phyloP scores from a whole-genome alignment of 2,329 filamentous ascomycete genomes.

The Alternaria arborescens region DNA sequence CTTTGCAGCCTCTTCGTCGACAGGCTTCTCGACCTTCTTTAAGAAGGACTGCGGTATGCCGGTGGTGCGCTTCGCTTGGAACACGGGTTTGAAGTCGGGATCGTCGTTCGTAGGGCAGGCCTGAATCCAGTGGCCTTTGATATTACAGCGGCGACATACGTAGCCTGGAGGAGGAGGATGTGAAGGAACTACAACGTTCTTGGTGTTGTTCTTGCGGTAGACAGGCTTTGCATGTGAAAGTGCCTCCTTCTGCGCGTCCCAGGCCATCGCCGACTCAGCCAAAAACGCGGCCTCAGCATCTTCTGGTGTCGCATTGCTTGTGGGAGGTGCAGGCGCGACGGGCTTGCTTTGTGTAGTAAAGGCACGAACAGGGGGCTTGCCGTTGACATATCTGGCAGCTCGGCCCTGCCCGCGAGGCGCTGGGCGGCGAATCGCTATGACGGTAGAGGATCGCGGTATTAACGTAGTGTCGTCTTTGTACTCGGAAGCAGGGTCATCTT shows the following conservation, averaged over 20 bases:
- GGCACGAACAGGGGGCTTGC: constrained; percentile 90
- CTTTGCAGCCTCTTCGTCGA: constrained; percentile 82
- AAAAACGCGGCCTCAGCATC: constrained; percentile 95
- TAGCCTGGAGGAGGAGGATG: constrained; percentile 94
- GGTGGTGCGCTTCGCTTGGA: constrained; percentile 93
- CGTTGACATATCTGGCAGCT: constrained; percentile 93
- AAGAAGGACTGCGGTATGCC: constrained; percentile 96
- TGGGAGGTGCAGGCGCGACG: constrained; percentile 57
- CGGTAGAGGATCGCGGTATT: constrained; percentile 92
- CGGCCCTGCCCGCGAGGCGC: constrained; percentile 87
- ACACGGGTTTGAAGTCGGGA: constrained; percentile 91
- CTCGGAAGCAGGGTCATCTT: constrained; percentile 85
- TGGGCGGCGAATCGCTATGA: constrained; percentile 86
- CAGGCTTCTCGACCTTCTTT: constrained; percentile 92
- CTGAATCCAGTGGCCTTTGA: constrained; percentile 99
- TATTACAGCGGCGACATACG: constrained; percentile 93
- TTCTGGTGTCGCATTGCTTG: constrained; percentile 78
- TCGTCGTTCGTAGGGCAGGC: constrained; percentile 98
- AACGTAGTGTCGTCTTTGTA: constrained; percentile 99
- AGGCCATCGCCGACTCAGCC: constrained; percentile 86
- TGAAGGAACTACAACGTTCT: constrained; percentile 82
- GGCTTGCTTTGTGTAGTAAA: constrained; percentile 73
- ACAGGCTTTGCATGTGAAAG: constrained; percentile 73
- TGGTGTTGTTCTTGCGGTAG: constrained; percentile 55
- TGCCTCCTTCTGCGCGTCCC: constrained; percentile 91